These are phyloP conservation scores for Alternaria triticimaculans DNA, from an alignment of 2,329 filamentous ascomycete genomes.

Conservation along the genomic window DNA sequence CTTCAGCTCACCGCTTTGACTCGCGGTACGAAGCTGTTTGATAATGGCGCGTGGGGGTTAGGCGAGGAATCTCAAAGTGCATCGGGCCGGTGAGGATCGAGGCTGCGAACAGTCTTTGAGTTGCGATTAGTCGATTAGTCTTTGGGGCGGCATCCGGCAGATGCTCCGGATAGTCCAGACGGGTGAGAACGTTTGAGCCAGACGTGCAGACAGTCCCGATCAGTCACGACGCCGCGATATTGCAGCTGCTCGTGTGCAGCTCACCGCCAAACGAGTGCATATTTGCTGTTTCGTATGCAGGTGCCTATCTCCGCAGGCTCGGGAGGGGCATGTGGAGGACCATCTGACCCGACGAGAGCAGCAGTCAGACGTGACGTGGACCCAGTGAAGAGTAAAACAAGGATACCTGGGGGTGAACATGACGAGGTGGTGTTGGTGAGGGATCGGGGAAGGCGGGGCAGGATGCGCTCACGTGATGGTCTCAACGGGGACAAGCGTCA, in stretches of 20 bases:
- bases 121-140: background rate
- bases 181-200: background rate
- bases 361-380: constrained; percentile 25
- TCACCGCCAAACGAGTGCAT: constrained; percentile 17
- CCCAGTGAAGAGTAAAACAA: constrained; percentile 11
- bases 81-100: constrained; percentile 22
- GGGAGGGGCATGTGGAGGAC: background rate
- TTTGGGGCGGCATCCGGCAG: constrained; percentile 5
- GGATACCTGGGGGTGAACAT: background rate
- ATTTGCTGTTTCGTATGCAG: constrained; percentile 1
- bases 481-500: constrained; percentile 13
- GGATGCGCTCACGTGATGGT: constrained; percentile 20
- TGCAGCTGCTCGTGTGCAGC: constrained; percentile 22
- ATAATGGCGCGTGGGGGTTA: constrained; percentile 50
- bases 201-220: background rate
- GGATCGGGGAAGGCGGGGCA: constrained; percentile 4
- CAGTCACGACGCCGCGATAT: background rate
- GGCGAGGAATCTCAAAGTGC: constrained; percentile 11
- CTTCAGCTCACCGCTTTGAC: constrained; percentile 10
- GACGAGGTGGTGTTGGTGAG: constrained; percentile 3
- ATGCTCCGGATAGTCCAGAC: background rate
- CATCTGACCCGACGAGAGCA: constrained; percentile 2
- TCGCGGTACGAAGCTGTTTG: constrained; percentile 24
- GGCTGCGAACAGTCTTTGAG: constrained; percentile 9
- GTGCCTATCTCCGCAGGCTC: constrained; percentile 8